Evolutionary conservation across 345 rosid species (phyloP).

Genomic region (Boechera divaricarpa): DNA sequence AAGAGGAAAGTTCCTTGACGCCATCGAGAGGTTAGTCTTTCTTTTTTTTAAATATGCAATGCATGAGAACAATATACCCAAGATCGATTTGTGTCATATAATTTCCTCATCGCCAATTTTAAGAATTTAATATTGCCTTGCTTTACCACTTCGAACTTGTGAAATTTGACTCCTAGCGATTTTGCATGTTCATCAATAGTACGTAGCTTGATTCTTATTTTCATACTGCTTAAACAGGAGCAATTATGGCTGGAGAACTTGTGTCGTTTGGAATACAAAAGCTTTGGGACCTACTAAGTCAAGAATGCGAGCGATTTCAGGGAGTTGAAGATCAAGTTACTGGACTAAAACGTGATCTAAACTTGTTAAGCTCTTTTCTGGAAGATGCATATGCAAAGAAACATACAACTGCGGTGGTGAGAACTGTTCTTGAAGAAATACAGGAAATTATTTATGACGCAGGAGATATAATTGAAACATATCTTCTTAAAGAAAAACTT

Average conservation of each 20-base stretch:
- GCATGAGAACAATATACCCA: too few species aligned
- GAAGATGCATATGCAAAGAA: not conserved
- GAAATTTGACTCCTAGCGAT: too few species aligned
- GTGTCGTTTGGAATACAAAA: not conserved
- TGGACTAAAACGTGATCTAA: not conserved
- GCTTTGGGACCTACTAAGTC: not conserved
- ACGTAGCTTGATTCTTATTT: not conserved
- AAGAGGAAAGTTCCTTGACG: too few species aligned
- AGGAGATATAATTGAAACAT: not conserved
- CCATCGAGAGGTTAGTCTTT: too few species aligned
- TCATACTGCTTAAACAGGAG: not conserved
- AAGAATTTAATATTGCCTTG: too few species aligned
- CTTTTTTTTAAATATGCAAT: too few species aligned
- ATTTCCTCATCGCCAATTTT: too few species aligned
- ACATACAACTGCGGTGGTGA: not conserved
- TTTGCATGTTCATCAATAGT: not conserved
- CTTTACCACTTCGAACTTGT: too few species aligned
- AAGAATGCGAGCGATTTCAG: not conserved
- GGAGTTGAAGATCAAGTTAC: not conserved
- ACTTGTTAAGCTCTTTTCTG: not conserved
- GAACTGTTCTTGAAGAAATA: conserved; percentile 14
- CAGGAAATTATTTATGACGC: conserved; percentile 23
- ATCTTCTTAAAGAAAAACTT: not conserved
- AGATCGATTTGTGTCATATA: too few species aligned
- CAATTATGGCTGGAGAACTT: not conserved